Evolutionary conservation across 2,329 filamentous ascomycete species (phyloP).

Genomic region (Penicillium nordicum): DNA sequence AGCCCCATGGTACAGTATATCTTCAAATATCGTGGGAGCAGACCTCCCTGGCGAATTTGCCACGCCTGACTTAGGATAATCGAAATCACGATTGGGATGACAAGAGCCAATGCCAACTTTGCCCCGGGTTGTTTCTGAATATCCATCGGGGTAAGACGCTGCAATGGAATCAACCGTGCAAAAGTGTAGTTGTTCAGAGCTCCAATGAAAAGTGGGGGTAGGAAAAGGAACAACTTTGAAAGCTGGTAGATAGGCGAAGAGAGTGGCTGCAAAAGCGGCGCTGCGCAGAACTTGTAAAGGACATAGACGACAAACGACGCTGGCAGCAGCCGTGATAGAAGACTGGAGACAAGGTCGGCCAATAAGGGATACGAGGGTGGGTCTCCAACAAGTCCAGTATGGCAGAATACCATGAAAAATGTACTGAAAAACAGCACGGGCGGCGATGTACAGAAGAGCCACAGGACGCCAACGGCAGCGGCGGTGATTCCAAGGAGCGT

Average conservation of each 20-base stretch:
- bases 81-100: constrained; percentile 66
- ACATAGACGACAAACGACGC: constrained; percentile 84
- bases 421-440: constrained; percentile 78
- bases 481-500: constrained; percentile 75
- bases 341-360: constrained; percentile 68
- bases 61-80: constrained; percentile 75
- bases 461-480: constrained; percentile 72
- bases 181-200: constrained; percentile 94
- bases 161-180: constrained; percentile 79
- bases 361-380: constrained; percentile 68
- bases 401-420: constrained; percentile 81
- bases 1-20: constrained; percentile 69
- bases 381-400: constrained; percentile 86
- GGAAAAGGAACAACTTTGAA: constrained; percentile 86
- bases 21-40: constrained; percentile 71
- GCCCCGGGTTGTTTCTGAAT: constrained; percentile 86
- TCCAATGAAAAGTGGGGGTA: constrained; percentile 87
- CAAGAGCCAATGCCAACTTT: constrained; percentile 72
- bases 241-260: constrained; percentile 62
- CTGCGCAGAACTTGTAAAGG: constrained; percentile 78
- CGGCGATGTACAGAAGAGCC: constrained; percentile 76
- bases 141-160: constrained; percentile 86
- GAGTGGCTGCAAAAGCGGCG: constrained; percentile 66
- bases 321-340: constrained; percentile 78
- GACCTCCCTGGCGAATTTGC: constrained; percentile 80